A percentile compares a stretch with the other conserved stretches of the same genome.
These are phyloP conservation scores for Xylaria sp. DNA, from an alignment of 2,329 filamentous ascomycete species.

Conservation along the genomic window DNA sequence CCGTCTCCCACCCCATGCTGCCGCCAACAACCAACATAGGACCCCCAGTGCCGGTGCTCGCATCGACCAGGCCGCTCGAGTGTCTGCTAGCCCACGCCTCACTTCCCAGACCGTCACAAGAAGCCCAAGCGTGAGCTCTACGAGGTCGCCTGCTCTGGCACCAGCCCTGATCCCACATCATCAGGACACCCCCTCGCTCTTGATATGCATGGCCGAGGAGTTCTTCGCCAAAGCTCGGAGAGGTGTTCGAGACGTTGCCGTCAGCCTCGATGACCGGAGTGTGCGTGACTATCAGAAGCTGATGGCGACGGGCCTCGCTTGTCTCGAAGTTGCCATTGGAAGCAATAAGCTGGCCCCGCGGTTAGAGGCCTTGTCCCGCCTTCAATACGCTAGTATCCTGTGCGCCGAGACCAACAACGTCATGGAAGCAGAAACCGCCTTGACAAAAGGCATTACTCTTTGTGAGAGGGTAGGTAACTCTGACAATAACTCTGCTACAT, in stretches of 20 bases:
- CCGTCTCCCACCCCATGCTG: constrained; percentile 42
- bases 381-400: constrained; percentile 77
- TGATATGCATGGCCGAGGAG: constrained; percentile 80
- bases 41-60: constrained; percentile 38
- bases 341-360: constrained; percentile 70
- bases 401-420: constrained; percentile 81
- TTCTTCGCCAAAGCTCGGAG: constrained; percentile 75
- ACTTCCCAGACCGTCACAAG: constrained; percentile 46
- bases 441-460: constrained; percentile 77
- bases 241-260: constrained; percentile 62
- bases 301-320: constrained; percentile 77
- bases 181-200: constrained; percentile 66
- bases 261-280: constrained; percentile 61
- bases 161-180: constrained; percentile 57
- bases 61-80: constrained; percentile 45
- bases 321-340: constrained; percentile 75
- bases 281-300: constrained; percentile 77
- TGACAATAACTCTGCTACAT: not conserved
- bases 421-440: constrained; percentile 76
- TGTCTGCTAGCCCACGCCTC: constrained; percentile 50
- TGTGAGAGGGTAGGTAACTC: constrained; percentile 68
- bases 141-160: constrained; percentile 48
- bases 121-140: constrained; percentile 51
- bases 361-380: constrained; percentile 73
- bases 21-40: constrained; percentile 42